A percentile compares a stretch with the other conserved stretches of the same genome.
Evolutionary conservation across 2,329 filamentous ascomycete species (phyloP).

Genomic region (Cytospora piceae): DNA sequence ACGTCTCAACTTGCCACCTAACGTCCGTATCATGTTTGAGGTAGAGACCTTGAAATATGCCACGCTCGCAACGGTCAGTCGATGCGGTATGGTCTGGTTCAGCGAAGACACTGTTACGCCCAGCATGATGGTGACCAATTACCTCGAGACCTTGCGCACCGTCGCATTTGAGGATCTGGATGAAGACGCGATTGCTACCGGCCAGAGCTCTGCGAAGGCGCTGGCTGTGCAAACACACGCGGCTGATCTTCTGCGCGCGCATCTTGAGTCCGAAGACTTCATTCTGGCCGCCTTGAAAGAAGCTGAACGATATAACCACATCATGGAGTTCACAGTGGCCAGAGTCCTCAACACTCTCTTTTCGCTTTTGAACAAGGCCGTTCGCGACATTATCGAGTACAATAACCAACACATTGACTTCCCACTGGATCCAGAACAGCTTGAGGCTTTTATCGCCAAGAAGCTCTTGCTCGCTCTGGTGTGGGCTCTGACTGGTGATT

Average conservation of each 20-base stretch:
- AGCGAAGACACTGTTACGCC: constrained; percentile 96
- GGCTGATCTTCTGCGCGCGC: constrained; percentile 76
- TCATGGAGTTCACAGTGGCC: constrained; percentile 96
- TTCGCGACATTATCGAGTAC: constrained; percentile 91
- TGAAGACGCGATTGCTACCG: constrained; percentile 80
- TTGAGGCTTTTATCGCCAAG: constrained; percentile 88
- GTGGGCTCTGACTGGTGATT: constrained; percentile 96
- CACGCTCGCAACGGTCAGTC: constrained; percentile 96
- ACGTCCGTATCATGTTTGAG: constrained; percentile 99
- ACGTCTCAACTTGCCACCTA: constrained; percentile 88
- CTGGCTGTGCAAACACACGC: constrained; percentile 78
- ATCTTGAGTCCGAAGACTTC: constrained; percentile 79
- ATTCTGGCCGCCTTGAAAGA: constrained; percentile 76
- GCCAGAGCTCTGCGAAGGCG: constrained; percentile 76
- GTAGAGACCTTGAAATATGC: constrained; percentile 98
- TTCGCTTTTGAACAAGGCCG: constrained; percentile 92
- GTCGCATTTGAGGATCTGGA: constrained; percentile 93
- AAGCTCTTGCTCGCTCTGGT: constrained; percentile 91
- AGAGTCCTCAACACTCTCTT: constrained; percentile 92
- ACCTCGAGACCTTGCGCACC: constrained; percentile 80
- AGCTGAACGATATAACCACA: constrained; percentile 82
- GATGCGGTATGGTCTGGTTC: constrained; percentile 99
- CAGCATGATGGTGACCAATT: constrained; percentile 89
- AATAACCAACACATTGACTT: constrained; percentile 95
- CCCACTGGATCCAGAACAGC: constrained; percentile 84